Base-by-base conservation (phyloP, 2,329 filamentous ascomycete species). In the Colletotrichum sp. region DNA sequence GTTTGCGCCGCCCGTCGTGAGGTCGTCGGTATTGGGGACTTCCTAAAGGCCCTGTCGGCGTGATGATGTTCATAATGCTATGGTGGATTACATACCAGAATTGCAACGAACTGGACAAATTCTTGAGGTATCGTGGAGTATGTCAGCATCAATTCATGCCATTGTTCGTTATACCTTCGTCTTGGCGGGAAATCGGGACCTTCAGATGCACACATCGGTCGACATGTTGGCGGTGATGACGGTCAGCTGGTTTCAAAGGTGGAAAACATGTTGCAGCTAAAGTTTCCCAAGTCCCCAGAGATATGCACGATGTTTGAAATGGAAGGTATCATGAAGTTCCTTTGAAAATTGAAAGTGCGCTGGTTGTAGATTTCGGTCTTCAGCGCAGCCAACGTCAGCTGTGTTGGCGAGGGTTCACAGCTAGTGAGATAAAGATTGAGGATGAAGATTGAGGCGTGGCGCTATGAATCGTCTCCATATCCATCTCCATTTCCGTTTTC, bases 251-350 rank as follows among this genome's bases (percentile, higher is more conserved):
- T 3, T 1, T 52, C 16, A 3, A 12, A 52, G 44, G n/a, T 52
- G 44, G 44, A 52, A 9, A 52, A 9, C 44, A 52, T 0, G 44
- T 9, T 52, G 16, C 16, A 52, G 44, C 16, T 52, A 16, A 52
- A 52, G 0, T n/a, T 2, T n/a, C 3, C 44, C 5, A 16, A 0
- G 44, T 52, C 16, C 3, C 16, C 11, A 3, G 44, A 52, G 0
- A 52, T 52, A 0, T 52, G 5, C n/a, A 52, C n/a, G 0, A 52
- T n/a, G n/a, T 52, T 52, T 52, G 0, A 0, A n/a, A 52, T 12
- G 6, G 44, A 9, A 52, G 16, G 44, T 52, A 0, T 52, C 7
- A 52, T 52, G 8, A 9, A 3, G 2, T 0, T 52, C n/a, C 9
- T n/a, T 52, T 52, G 44, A 52, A 52, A 52, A 19, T 2, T 52